Base-by-base conservation (phyloP, 2,329 filamentous ascomycete genomes). In the Leptodontidium sp. region DNA sequence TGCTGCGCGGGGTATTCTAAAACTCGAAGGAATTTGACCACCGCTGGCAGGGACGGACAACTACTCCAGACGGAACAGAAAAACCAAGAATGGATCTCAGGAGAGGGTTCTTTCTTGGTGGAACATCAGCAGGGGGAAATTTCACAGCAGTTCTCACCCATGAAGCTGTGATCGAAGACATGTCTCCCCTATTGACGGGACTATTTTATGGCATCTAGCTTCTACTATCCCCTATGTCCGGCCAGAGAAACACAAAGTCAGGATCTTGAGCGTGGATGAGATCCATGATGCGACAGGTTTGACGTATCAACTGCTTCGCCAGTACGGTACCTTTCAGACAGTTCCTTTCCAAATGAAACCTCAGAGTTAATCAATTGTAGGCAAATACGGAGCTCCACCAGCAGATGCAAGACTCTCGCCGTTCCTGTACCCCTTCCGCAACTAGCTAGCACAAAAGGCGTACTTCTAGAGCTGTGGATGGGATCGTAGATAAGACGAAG, bases 371-470 rank as follows among this genome's bases (percentile, higher is more conserved):
- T 35, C 52, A 55, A 55, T 8, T 35, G 6, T 26, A 55, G 52
- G 52, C 52, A 35, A 35, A 55, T 11, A 55, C 15, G 29, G 52
- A 35, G 52, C 26, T 55, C 26, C 52, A 5, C 52, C 26, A 35
- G 52, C 52, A 55, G 52, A 55, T 55, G 26, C 17, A 12, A 53
- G n/a, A 35, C 52, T 55, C 7, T 55, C 52, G n/a, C 52, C n/a
- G 12, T 32, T 26, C 32, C 55, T 59, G 35, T 26, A 24, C 38
- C 2, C 35, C 35, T 59, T 43, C 35, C 35, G 26, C 21, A 7
- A 40, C n/a, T 2, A 17, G 4, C 5, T 26, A 2, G 9, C n/a
- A 40, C 17, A 59, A 9, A 58, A 26, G 35, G 6, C 53, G 6
- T 40, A 11, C 32, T 58, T 38, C 2, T 15, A 40, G 4, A 58